Percentiles rank a stretch among this genome's conserved stretches.
These are phyloP conservation scores for Paramyrothecium sp. DNA, from an alignment of 2,329 filamentous ascomycete species.

Conservation along the genomic window DNA sequence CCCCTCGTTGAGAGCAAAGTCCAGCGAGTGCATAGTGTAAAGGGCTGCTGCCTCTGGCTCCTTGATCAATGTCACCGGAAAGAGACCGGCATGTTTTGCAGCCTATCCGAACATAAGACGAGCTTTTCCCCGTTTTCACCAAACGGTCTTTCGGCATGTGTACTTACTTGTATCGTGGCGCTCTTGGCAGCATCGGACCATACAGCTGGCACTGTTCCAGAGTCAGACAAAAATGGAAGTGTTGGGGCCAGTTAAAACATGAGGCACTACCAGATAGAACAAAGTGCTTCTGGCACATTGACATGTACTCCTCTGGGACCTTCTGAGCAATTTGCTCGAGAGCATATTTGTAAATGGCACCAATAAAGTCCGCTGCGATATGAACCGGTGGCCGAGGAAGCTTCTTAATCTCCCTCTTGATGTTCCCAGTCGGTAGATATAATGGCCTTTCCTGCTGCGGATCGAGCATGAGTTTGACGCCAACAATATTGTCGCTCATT, in stretches of 20 bases:
- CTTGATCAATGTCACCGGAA: conserved; percentile 14
- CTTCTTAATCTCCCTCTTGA: conserved; percentile 2
- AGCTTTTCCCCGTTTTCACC: too few species aligned
- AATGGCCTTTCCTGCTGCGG: conserved; percentile 7
- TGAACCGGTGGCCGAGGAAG: conserved; percentile 12
- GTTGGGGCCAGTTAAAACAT: too few species aligned
- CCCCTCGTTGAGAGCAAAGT: background rate
- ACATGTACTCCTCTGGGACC: conserved; percentile 10
- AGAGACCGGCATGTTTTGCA: conserved; percentile 9
- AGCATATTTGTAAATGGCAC: conserved; percentile 10
- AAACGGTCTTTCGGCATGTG: background rate
- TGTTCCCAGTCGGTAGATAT: conserved; percentile 7
- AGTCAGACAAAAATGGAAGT: too few species aligned
- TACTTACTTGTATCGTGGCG: conserved; percentile 11
- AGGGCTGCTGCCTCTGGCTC: conserved; percentile 16
- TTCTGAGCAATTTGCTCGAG: conserved; percentile 9
- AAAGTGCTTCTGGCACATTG: conserved; percentile 12
- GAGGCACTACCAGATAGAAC: conserved; percentile 11
- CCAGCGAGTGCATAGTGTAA: conserved; percentile 8
- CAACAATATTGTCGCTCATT: conserved; percentile 6
- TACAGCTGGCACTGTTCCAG: conserved; percentile 15
- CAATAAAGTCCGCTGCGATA: conserved; percentile 13
- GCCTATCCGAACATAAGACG: conserved; percentile 5
- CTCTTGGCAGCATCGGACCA: conserved; percentile 17
- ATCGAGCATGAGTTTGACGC: conserved; percentile 16